Percentiles rank a stretch among this genome's conserved stretches.
These are phyloP conservation scores for apple (Malus domestica) DNA, from an alignment of 306 rosid genomes.

Conservation along the genomic window ASM211411v1 NC_041789.1:26509001-26509500, in stretches of 20 bases:
- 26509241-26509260: not conserved
- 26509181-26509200: not conserved
- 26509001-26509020: conserved; percentile 34
- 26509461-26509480: conserved; percentile 98
- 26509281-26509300: not conserved
- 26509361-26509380: conserved; percentile 12
- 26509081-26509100: conserved; percentile 61
- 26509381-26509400: not conserved
- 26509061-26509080: conserved; percentile 95
- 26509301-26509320: conserved; percentile 11
- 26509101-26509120: conserved; percentile 88
- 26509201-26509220: not conserved
- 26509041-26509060: conserved; percentile 92
- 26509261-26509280: not conserved
- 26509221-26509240: not conserved
- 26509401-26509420: not conserved
- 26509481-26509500: conserved; percentile 58
- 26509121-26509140: conserved; percentile 94
- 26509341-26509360: not conserved
- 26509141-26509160: conserved; percentile 85
- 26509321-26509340: not conserved
- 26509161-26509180: conserved; percentile 40
- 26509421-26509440: conserved; percentile 38
- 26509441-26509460: conserved; percentile 88
- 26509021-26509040: conserved; percentile 50